Percentiles rank a stretch among this genome's conserved stretches.
These are phyloP conservation scores for Chimonanthus salicifolius DNA, from an alignment of 164 flowering plant species.

Conservation along the genomic window DNA sequence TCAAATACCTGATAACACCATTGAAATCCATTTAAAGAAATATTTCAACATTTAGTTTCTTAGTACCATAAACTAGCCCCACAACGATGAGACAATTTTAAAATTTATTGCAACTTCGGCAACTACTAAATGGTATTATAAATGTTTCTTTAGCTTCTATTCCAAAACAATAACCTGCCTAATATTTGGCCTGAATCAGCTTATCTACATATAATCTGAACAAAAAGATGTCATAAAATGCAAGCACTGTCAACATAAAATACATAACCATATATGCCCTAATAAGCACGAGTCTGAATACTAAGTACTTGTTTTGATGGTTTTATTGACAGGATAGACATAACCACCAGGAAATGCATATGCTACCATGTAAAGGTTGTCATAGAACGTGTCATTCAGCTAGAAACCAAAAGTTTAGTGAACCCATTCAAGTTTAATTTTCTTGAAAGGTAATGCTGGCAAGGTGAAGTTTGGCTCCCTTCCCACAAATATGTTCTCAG, in stretches of 20 bases:
- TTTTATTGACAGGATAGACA: not conserved
- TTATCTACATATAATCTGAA: not conserved
- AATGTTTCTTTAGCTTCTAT: not conserved
- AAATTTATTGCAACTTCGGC: too few species aligned
- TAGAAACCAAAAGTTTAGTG: constrained; percentile 3
- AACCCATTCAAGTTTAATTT: too few species aligned
- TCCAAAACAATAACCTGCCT: not conserved
- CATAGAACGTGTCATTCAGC: not conserved
- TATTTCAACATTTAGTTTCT: constrained; percentile 38
- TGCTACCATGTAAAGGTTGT: not conserved
- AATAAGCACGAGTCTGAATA: not conserved
- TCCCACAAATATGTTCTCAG: constrained; percentile 17
- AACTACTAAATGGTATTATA: too few species aligned
- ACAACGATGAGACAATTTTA: constrained; percentile 3
- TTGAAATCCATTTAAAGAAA: constrained; percentile 51
- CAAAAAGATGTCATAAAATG: not conserved
- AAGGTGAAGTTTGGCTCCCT: constrained; percentile 14
- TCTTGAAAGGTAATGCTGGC: not conserved
- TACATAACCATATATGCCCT: not conserved
- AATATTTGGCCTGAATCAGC: not conserved
- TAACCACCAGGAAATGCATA: not conserved
- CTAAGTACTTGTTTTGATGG: not conserved
- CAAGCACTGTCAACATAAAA: not conserved
- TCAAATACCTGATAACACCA: constrained; percentile 88
- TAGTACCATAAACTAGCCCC: constrained; percentile 11